These are phyloP conservation scores for Ophiostoma quercus DNA, from an alignment of 2,329 filamentous ascomycete species.

Conservation along the genomic window DNA sequence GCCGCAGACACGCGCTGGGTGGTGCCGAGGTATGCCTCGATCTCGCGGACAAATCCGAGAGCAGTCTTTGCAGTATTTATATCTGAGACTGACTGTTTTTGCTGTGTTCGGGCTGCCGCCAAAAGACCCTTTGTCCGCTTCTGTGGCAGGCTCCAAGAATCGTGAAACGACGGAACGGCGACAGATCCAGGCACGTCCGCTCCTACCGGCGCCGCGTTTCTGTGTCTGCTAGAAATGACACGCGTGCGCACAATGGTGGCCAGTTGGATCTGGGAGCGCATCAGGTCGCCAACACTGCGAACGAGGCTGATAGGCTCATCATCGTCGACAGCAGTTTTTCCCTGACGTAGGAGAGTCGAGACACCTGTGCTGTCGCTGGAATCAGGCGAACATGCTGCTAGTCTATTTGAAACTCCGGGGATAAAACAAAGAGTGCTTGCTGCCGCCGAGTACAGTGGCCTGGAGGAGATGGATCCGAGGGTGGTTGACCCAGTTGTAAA, in stretches of 20 bases:
- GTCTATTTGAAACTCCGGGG: neutral
- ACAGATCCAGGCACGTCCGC: neutral
- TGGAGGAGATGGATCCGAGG: neutral
- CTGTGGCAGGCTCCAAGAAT: slow-evolving; percentile 24
- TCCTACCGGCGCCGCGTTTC: neutral
- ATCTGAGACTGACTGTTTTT: neutral
- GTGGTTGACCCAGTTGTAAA: neutral
- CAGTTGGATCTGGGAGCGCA: slow-evolving; percentile 69
- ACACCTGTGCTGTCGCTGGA: no score
- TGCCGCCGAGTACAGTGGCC: neutral
- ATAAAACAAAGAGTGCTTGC: neutral
- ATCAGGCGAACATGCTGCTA: neutral
- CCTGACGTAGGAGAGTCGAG: neutral
- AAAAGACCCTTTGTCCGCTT: slow-evolving; percentile 20
- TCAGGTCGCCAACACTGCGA: slow-evolving; percentile 42
- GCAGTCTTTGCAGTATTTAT: neutral
- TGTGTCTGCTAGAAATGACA: neutral
- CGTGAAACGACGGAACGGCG: slow-evolving; percentile 11
- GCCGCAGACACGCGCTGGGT: slow-evolving; percentile 37
- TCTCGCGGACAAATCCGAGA: slow-evolving; percentile 59
- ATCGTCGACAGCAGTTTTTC: neutral
- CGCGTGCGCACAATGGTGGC: slow-evolving; percentile 57
- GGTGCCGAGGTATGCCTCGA: slow-evolving; percentile 68
- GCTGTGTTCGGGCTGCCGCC: neutral
- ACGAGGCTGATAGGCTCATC: slow-evolving; percentile 18